A percentile compares a stretch with the other conserved stretches of the same genome.
phyloP scores from a whole-genome alignment of 2,329 filamentous ascomycete genomes.

The Venturia nashicola region DNA sequence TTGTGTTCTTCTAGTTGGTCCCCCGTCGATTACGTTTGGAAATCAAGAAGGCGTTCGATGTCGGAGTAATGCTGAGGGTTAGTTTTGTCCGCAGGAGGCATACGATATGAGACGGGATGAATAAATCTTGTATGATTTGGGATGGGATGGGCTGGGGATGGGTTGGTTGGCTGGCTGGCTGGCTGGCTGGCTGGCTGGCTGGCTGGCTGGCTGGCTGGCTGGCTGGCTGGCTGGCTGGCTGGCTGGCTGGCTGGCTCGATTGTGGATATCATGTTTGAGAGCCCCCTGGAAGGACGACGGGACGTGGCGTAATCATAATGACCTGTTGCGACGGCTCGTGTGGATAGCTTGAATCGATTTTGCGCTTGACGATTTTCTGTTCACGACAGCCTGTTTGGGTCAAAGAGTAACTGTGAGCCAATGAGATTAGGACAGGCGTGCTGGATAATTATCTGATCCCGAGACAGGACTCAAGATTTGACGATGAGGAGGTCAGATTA shows the following conservation, averaged over 20 bases:
- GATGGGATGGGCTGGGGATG: not conserved
- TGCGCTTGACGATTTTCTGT: too few relatives aligned
- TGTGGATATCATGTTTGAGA: not conserved
- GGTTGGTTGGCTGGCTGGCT: not conserved
- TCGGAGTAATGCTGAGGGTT: not conserved
- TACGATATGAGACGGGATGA: not conserved
- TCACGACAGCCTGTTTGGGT: too few relatives aligned
- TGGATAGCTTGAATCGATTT: too few relatives aligned
- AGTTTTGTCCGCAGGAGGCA: not conserved
- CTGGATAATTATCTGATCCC: too few relatives aligned
- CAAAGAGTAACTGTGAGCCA: too few relatives aligned
- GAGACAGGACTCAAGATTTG: too few relatives aligned
- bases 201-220: not conserved
- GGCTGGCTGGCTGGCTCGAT: not conserved
- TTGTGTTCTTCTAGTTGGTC: not conserved
- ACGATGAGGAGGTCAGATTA: too few relatives aligned
- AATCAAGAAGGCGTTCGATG: constrained; percentile 3
- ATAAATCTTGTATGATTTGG: not conserved
- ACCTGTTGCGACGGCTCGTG: too few relatives aligned
- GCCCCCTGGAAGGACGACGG: not conserved
- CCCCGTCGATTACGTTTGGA: not conserved
- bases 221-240: not conserved
- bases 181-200: not conserved
- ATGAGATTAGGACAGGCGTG: too few relatives aligned
- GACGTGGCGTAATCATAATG: too few relatives aligned